Percentiles rank a stretch among this genome's conserved stretches.
phyloP scores from a whole-genome alignment of 768 basidiomycete species.

The Mycena haematopus region DNA sequence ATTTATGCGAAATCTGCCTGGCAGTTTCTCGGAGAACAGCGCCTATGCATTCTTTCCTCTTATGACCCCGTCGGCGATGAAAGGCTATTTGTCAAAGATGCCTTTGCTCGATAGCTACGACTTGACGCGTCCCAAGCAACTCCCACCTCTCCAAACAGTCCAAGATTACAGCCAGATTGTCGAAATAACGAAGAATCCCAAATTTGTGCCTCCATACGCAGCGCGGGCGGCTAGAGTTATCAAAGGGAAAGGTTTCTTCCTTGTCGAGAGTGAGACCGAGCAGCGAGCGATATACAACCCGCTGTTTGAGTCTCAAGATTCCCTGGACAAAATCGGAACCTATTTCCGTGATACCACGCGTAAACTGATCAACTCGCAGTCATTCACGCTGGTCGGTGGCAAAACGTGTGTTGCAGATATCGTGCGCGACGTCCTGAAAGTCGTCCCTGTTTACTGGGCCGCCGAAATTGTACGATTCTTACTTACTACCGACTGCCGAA shows the following conservation, averaged over 20 bases:
- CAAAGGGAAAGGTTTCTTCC: conserved; percentile 71
- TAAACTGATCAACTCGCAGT: conserved; percentile 58
- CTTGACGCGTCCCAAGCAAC: conserved; percentile 52
- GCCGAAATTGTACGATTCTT: conserved; percentile 67
- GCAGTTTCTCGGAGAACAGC: conserved; percentile 71
- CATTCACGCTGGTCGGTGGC: conserved; percentile 64
- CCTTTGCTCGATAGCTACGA: conserved; percentile 62
- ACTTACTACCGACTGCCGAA: background rate
- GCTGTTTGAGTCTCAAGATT: conserved; percentile 54
- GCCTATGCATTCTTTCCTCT: conserved; percentile 90
- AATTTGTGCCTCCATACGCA: conserved; percentile 58
- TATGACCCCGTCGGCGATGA: conserved; percentile 79
- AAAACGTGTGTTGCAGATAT: conserved; percentile 65
- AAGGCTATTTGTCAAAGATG: conserved; percentile 60
- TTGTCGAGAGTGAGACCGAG: conserved; percentile 58
- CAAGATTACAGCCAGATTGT: conserved; percentile 57
- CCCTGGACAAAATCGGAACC: conserved; percentile 54
- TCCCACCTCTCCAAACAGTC: conserved; percentile 39
- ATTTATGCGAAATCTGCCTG: conserved; percentile 75
- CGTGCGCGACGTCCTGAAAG: conserved; percentile 69
- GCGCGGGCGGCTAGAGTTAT: conserved; percentile 59
- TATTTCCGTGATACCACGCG: conserved; percentile 74
- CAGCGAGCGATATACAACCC: conserved; percentile 53
- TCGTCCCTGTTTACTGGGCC: conserved; percentile 72
- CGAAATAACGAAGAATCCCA: conserved; percentile 54